These are phyloP conservation scores for Candida coquimbonensis DNA, from an alignment of 805 yeast genomes.

Conservation along the genomic window DNA sequence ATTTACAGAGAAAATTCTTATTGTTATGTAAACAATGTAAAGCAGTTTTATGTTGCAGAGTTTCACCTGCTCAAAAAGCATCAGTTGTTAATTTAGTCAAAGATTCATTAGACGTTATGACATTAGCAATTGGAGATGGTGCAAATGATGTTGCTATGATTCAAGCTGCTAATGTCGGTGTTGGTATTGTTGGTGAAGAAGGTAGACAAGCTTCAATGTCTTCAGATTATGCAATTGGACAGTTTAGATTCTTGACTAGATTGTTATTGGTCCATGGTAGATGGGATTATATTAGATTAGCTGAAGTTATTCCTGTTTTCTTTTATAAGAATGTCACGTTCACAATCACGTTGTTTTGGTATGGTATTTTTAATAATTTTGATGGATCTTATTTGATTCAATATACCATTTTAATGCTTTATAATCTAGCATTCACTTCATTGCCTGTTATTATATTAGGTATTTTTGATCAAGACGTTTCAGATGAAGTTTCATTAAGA, in stretches of 20 bases:
- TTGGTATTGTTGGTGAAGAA: constrained; percentile 83
- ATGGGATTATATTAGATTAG: constrained; percentile 76
- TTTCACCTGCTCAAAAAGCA: constrained; percentile 79
- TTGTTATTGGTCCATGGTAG: constrained; percentile 71
- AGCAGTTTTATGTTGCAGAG: constrained; percentile 76
- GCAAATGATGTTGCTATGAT: constrained; percentile 89
- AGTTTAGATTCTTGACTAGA: constrained; percentile 64
- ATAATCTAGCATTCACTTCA: constrained; percentile 77
- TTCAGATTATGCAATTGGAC: constrained; percentile 80
- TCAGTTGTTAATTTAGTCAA: constrained; percentile 69
- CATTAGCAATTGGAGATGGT: constrained; percentile 79
- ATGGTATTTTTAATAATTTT: constrained; percentile 63
- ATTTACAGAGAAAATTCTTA: constrained; percentile 49
- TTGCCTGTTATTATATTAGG: constrained; percentile 74
- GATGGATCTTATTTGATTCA: constrained; percentile 79
- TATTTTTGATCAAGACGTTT: constrained; percentile 75
- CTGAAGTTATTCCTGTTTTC: constrained; percentile 79
- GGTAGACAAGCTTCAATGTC: constrained; percentile 88
- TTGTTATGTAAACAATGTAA: constrained; percentile 71
- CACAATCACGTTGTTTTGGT: constrained; percentile 72
- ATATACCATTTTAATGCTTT: constrained; percentile 73
- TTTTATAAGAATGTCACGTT: constrained; percentile 75
- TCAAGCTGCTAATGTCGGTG: constrained; percentile 67
- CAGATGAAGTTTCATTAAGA: constrained; percentile 56
- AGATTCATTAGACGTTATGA: constrained; percentile 69